A percentile compares a stretch with the other conserved stretches of the same genome.
Evolutionary conservation across 495 filamentous ascomycete genomes (phyloP).

Genomic region (Sordaria brevicollis): DNA sequence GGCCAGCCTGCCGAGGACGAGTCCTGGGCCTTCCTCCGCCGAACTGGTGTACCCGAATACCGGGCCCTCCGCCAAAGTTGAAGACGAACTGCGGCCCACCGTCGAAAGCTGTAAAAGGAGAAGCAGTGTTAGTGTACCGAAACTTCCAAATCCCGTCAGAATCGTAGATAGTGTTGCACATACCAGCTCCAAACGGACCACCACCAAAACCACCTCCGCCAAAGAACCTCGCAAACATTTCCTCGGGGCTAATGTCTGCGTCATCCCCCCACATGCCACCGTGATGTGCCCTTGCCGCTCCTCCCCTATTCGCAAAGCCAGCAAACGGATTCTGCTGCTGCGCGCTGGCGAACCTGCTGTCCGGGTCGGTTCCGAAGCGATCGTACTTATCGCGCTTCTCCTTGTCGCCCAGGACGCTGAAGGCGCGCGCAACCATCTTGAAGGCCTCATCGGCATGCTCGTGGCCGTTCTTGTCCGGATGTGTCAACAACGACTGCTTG

Average conservation of each 20-base stretch:
- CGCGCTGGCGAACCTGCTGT: slow-evolving; percentile 64
- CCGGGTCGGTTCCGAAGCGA: slow-evolving; percentile 81
- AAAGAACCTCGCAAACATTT: slow-evolving; percentile 94
- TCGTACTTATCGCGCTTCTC: slow-evolving; percentile 87
- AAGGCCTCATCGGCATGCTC: slow-evolving; percentile 95
- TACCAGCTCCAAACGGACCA: slow-evolving; percentile 38
- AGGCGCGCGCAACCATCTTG: slow-evolving; percentile 92
- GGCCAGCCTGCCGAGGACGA: slow-evolving; percentile 58
- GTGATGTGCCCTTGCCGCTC: slow-evolving; percentile 27
- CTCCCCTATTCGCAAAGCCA: slow-evolving; percentile 51
- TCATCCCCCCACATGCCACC: slow-evolving; percentile 61
- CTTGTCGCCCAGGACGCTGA: slow-evolving; percentile 84
- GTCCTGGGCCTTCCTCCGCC: slow-evolving; percentile 57
- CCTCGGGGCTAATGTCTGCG: slow-evolving; percentile 83
- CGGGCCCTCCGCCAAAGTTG: slow-evolving; percentile 76
- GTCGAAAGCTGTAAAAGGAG: slow-evolving; percentile 39
- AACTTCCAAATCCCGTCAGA: not conserved
- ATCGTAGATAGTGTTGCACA: not conserved
- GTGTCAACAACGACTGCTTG: slow-evolving; percentile 77
- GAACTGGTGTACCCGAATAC: slow-evolving; percentile 79
- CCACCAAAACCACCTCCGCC: slow-evolving; percentile 64
- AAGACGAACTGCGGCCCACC: slow-evolving; percentile 81
- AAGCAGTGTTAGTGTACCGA: slow-evolving; percentile 1
- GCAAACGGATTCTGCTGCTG: slow-evolving; percentile 56
- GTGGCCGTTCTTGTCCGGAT: slow-evolving; percentile 98